Base-by-base conservation (phyloP, 805 yeast genomes). In the Candida vartiovaarae region DNA sequence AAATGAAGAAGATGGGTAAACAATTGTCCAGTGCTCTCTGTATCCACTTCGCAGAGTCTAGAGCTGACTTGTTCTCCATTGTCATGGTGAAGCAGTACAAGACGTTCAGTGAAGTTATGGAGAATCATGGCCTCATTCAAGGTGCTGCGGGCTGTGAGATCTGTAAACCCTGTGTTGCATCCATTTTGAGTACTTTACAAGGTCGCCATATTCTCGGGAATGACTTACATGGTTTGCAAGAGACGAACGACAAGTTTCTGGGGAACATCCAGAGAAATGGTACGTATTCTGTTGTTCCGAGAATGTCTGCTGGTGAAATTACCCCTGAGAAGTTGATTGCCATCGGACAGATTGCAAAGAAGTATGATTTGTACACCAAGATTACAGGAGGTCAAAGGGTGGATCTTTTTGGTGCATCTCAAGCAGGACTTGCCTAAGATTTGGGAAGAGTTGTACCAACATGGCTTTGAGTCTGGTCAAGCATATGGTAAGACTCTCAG, bases 201-300 rank as follows among this genome's bases (percentile, higher is more conserved):
- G 63, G 63, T 48, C 55, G 59, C 30, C 63, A 60, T 36, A 50
- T 64, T 27, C 49, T 64, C 44, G 59, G 55, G 10, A 51, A 53
- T 32, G 62, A 62, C 35, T 51, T 62, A 5, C 62, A 61, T 34
- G 68, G 68, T 11, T 54, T 65, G 20, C 69, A 65, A 44, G 69
- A 64, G 27, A 64, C 69, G 2, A 65, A 65, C 43, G 69, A 65
- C 43, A 54, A 60, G 37, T 64, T 49, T 45, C 50, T 65, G 39
- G 69, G 69, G 34, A 65, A 65, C 46, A 63, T 65, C 34, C 69
- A 64, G 48, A 52, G 69, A 36, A 62, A 64, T 45, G 69, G 69
- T 20, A 64, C 68, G 2, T 65, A 61, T 44, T 63, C 67, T 5
- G 64, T 65, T 33, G 60, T 65, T 28, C 69, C 69, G 7, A 53